Percentiles rank a stretch among this genome's conserved stretches.
Conservation (phyloP, 1,284 basidiomycete genomes). For the Trichosporon sp. region DNA sequence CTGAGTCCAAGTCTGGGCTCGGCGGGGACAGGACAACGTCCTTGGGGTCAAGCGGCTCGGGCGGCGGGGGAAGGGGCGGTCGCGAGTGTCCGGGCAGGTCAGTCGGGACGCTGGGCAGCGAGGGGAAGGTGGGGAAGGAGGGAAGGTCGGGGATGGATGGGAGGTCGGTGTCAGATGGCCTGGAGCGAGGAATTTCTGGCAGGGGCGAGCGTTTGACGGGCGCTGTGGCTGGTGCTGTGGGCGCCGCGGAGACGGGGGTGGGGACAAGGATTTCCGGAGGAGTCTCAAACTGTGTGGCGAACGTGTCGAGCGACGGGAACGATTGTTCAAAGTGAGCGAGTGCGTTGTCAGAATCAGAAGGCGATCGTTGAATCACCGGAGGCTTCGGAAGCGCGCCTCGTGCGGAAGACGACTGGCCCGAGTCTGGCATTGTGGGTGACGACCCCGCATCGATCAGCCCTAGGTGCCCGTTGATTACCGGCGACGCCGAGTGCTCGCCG, state of each 20-base stretch:
- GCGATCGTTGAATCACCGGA: not conserved
- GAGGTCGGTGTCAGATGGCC: not conserved
- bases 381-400: not conserved
- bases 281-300: slow-evolving; percentile 36
- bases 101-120: slow-evolving; percentile 15
- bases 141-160: not conserved
- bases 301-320: slow-evolving; percentile 44
- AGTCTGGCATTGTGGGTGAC: not conserved
- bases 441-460: not conserved
- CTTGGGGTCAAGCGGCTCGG: slow-evolving; percentile 3
- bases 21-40: slow-evolving; percentile 15
- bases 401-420: not conserved
- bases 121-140: slow-evolving; percentile 10
- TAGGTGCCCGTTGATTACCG: not conserved
- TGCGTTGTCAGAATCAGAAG: not conserved
- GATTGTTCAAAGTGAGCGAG: slow-evolving; percentile 32
- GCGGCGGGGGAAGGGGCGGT: slow-evolving; percentile 7
- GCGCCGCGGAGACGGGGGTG: not conserved
- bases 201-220: not conserved
- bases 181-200: not conserved
- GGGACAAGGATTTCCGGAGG: not conserved
- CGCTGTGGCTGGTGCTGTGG: not conserved
- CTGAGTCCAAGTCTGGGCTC: slow-evolving; percentile 17
- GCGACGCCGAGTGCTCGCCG: not conserved
- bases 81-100: slow-evolving; percentile 9